Base-by-base conservation (phyloP, 1,284 basidiomycete genomes). In the Mycena citricolor region DNA sequence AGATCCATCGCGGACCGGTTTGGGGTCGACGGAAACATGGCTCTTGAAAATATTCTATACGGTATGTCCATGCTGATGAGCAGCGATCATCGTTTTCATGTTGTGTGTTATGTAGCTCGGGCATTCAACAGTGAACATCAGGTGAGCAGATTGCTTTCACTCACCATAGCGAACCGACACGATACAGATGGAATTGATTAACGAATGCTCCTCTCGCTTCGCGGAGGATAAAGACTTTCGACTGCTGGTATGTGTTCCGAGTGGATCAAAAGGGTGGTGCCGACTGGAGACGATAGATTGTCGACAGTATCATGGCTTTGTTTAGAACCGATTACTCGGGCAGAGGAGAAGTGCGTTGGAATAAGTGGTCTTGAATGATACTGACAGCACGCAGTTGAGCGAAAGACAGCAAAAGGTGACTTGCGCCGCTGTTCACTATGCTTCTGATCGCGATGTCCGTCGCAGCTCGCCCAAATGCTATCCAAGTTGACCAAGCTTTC, bases 291-390 rank as follows among this genome's bases (percentile, higher is more conserved):
- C n/a, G n/a, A 24, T 11, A 92, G 88, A 90, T 97, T 51, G 81
- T 92, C 21, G 90, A 97, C 62, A 93, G 89, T 54, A 94, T 97
- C 55, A 94, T 97, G 89, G 94, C 94, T 22, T 74, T 95, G 8
- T 97, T 97, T 66, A 82, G 93, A 10, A 90, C 92, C 14, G 94
- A 97, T 64, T 97, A 76, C 62, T 90, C 89, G 5, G 94, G 93
- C 8, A 73, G 93, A 67, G 94, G 94, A 22, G 93, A 97, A 21
- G 50, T 52, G 32, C 12, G 36, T 36, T 12, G 12, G 25, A 30
- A 19, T 19, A n/a, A 19, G 17, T 26, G 25, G 13, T 24, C 36
- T 41, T 49, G 6, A 22, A n/a, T n/a, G n/a, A n/a, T n/a, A n/a
- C n/a, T 32, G 12, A 24, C 21, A 11, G 33, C 8, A n/a, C 28